A percentile compares a stretch with the other conserved stretches of the same genome.
phyloP scores from a whole-genome alignment of 2,329 filamentous ascomycete species.

The Clathrospora elynae region DNA sequence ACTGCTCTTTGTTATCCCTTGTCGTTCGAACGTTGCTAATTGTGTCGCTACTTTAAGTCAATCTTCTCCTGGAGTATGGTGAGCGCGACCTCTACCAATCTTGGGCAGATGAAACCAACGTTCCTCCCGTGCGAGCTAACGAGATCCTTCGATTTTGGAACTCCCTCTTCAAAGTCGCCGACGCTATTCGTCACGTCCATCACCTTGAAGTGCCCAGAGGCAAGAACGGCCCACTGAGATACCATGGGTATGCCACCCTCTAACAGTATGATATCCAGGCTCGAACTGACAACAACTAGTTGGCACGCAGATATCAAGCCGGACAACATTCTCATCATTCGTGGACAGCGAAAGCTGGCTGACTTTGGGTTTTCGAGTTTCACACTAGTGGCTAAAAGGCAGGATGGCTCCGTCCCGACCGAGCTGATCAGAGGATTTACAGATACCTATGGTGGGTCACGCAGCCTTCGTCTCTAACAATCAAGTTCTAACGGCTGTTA shows the following conservation, averaged over 20 bases:
- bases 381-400: slow-evolving; percentile 2
- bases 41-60: no score
- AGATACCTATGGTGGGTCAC: slow-evolving; percentile 46
- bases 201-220: slow-evolving; percentile 12
- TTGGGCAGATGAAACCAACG: slow-evolving; percentile 31
- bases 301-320: slow-evolving; percentile 54
- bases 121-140: slow-evolving; percentile 26
- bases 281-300: slow-evolving; percentile 18
- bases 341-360: slow-evolving; percentile 46
- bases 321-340: slow-evolving; percentile 50
- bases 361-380: slow-evolving; percentile 48
- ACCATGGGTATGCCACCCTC: no score
- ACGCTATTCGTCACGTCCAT: slow-evolving; percentile 38
- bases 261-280: slow-evolving; percentile 21
- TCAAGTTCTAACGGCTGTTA: no score
- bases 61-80: slow-evolving; percentile 47
- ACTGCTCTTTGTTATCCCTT: no score
- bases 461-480: no score
- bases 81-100: slow-evolving; percentile 44
- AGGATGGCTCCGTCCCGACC: slow-evolving; percentile 3
- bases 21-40: no score
- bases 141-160: slow-evolving; percentile 43
- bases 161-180: slow-evolving; percentile 37
- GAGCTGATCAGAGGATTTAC: slow-evolving; percentile 37
- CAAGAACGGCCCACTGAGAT: not conserved